Evolutionary conservation across 73 alveolate genomes (phyloP).

Genomic region (Urostyla sp.): DNA sequence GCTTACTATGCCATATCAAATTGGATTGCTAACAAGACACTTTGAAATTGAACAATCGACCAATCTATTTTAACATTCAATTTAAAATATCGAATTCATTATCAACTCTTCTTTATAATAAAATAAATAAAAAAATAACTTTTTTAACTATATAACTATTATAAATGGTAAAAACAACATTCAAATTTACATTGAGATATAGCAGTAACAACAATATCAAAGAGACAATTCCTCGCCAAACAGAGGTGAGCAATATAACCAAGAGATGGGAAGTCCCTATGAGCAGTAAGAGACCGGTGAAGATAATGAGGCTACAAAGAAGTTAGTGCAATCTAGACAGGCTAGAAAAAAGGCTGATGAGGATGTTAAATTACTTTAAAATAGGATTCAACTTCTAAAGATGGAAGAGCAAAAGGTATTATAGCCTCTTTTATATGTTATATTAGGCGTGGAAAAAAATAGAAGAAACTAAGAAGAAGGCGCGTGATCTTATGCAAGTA

Average conservation of each 20-base stretch:
- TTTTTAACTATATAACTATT: no score
- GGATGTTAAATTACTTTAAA: constrained; percentile 59
- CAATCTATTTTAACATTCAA: no score
- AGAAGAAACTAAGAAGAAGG: constrained; percentile 59
- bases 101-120: no score
- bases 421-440: no score
- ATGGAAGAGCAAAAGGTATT: constrained; percentile 59
- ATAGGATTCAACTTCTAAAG: constrained; percentile 58
- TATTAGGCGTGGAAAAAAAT: constrained; percentile 60
- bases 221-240: no score
- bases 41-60: no score
- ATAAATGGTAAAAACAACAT: no score
- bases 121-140: no score
- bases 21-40: no score
- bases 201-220: no score
- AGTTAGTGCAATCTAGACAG: constrained; percentile 23
- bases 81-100: no score
- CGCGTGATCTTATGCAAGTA: constrained; percentile 45
- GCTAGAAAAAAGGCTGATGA: constrained; percentile 55
- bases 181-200: no score
- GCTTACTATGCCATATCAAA: constrained; percentile 66
- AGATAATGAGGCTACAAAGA: constrained; percentile 4
- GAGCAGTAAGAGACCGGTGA: background rate
- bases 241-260: background rate
- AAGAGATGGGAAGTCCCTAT: background rate